Conservation (phyloP, 2,329 filamentous ascomycete species). For the Monosporascus sp. region DNA sequence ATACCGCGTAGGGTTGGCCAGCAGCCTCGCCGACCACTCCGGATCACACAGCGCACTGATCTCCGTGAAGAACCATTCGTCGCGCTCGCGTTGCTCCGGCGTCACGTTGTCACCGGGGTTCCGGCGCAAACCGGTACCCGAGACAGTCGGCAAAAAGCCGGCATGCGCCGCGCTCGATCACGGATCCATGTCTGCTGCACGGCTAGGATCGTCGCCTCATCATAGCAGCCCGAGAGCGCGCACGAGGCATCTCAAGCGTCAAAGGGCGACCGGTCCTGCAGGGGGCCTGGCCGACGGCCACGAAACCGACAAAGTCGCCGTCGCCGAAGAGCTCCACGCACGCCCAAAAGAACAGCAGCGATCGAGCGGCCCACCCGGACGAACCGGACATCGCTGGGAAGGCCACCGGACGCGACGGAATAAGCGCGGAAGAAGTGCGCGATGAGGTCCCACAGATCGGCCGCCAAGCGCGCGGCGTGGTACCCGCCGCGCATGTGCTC, state of each 20-base stretch:
- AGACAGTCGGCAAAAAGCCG: conserved; percentile 30
- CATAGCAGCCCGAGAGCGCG: conserved; percentile 32
- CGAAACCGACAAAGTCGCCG: conserved; percentile 26
- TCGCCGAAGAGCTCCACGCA: conserved; percentile 33
- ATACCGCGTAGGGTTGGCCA: conserved; percentile 36
- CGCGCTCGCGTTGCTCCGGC: conserved; percentile 15
- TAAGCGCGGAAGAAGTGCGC: conserved; percentile 12
- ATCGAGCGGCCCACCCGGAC: conserved; percentile 35
- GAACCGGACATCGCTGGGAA: conserved; percentile 10
- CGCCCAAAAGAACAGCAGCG: conserved; percentile 35
- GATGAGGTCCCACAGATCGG: conserved; percentile 29
- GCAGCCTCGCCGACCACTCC: conserved; percentile 31
- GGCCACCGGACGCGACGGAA: too few relatives aligned
- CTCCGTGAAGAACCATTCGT: conserved; percentile 31
- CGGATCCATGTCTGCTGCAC: conserved; percentile 48
- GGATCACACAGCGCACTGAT: conserved; percentile 30
- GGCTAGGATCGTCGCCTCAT: conserved; percentile 30
- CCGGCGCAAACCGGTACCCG: conserved; percentile 28
- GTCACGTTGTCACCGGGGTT: conserved; percentile 16
- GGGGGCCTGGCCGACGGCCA: conserved; percentile 37
- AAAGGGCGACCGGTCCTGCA: conserved; percentile 31
- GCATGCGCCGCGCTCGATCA: conserved; percentile 25
- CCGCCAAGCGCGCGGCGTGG: conserved; percentile 35
- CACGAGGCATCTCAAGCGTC: conserved; percentile 26
- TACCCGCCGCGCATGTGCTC: conserved; percentile 28